Conservation (phyloP, 1,139 yeast species). For the Taiozyma sp. region DNA sequence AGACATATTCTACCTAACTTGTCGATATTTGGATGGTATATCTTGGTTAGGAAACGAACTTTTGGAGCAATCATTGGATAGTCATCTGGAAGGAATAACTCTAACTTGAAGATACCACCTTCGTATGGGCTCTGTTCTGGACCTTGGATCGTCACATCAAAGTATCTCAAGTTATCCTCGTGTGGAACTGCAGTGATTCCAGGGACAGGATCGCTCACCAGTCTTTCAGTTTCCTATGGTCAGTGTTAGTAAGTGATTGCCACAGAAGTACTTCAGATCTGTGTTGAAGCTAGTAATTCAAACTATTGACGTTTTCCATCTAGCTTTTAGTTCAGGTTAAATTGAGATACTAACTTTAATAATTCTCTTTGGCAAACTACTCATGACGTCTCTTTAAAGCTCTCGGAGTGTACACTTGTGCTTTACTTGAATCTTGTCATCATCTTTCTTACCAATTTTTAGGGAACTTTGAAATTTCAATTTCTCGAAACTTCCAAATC, state of each 20-base stretch:
- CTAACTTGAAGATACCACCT: conserved; percentile 69
- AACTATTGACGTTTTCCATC: background rate
- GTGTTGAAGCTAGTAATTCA: background rate
- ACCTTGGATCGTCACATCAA: conserved; percentile 86
- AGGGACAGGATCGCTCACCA: conserved; percentile 92
- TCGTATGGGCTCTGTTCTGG: conserved; percentile 87
- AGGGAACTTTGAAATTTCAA: background rate
- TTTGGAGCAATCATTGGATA: conserved; percentile 95
- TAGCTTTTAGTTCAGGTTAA: background rate
- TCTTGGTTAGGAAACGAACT: conserved; percentile 86
- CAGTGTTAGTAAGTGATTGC: background rate
- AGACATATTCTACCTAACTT: conserved; percentile 92
- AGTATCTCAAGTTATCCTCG: conserved; percentile 89
- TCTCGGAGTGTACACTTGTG: background rate
- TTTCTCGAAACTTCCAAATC: background rate
- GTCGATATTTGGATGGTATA: conserved; percentile 96
- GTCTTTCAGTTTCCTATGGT: conserved; percentile 77
- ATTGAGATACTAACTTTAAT: conserved; percentile 52
- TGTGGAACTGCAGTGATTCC: conserved; percentile 93
- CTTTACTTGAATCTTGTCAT: too few relatives aligned
- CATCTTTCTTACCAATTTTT: background rate
- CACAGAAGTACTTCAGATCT: background rate
- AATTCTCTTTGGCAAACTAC: conserved; percentile 80
- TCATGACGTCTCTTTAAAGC: conserved; percentile 32
- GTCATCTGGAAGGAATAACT: conserved; percentile 80